Evolutionary conservation across 2,329 filamentous ascomycete genomes (phyloP).

Genomic region (Colletotrichum godetiae): DNA sequence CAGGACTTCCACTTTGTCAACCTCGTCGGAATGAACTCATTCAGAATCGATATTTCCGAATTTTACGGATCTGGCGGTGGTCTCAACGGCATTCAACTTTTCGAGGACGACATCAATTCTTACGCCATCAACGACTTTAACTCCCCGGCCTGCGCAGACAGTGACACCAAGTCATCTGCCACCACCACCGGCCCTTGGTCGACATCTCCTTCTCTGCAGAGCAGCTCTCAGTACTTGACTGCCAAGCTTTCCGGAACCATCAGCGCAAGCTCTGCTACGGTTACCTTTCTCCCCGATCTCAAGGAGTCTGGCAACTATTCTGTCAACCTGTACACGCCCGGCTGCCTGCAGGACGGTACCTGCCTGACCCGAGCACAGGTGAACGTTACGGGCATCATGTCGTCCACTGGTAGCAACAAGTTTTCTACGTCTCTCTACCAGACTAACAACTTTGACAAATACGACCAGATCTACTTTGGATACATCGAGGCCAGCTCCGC

Average conservation of each 20-base stretch:
- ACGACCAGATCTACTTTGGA: conserved; percentile 90
- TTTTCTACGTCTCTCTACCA: conserved; percentile 79
- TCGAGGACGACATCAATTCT: conserved; percentile 84
- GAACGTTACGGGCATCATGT: conserved; percentile 81
- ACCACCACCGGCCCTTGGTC: conserved; percentile 81
- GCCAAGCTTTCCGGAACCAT: conserved; percentile 69
- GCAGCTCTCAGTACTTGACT: conserved; percentile 81
- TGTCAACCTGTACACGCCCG: conserved; percentile 91
- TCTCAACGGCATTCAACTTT: conserved; percentile 86
- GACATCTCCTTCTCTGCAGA: conserved; percentile 73
- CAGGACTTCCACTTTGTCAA: conserved; percentile 97
- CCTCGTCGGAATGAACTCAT: conserved; percentile 84
- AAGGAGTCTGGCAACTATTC: conserved; percentile 92
- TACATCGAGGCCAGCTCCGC: conserved; percentile 80
- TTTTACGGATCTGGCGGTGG: conserved; percentile 91
- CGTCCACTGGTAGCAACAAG: conserved; percentile 57
- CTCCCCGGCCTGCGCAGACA: conserved; percentile 78
- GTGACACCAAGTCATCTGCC: conserved; percentile 72
- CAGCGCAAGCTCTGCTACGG: conserved; percentile 69
- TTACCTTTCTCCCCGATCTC: conserved; percentile 87
- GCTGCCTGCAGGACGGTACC: conserved; percentile 82
- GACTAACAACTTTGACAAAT: conserved; percentile 97
- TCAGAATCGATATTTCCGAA: conserved; percentile 85
- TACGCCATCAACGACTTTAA: conserved; percentile 92
- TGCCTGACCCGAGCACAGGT: conserved; percentile 83